Base-by-base conservation (phyloP, 1,284 basidiomycete genomes). In the Pseudozyma flocculosa region DNA sequence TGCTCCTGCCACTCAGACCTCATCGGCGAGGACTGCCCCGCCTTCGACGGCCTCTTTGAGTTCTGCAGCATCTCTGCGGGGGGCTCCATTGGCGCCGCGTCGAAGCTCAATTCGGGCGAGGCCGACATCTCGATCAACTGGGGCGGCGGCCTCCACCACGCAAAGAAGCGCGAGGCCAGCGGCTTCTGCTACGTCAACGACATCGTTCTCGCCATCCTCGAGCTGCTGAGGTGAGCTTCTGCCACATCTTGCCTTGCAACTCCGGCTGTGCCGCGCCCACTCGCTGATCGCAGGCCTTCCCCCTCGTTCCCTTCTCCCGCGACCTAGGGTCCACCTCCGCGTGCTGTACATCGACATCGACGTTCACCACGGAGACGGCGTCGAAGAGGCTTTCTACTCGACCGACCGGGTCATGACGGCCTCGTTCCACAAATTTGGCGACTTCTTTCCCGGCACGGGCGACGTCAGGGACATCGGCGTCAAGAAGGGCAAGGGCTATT, bases 181-280 rank as follows among this genome's bases (percentile, higher is more conserved):
- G 92, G 92, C 7, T 96, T 97, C 81, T 97, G 92, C 83, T 97
- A 96, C 81, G 87, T 95, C 79, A 97, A 98, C 80, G 92, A 94
- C 65, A 81, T 70, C 32, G 67, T 73, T 5, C 60, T 78, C 2
- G 72, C 69, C 22, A 76, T 78, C 36, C 62, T 75, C 34, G 75
- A 78, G 61, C 64, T 78, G 23, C 50, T 78, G 15, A 57, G 61
- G 48, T 58, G 29, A 40, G 54, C 32, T 5, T 29, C 7, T 5
- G n/a, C n/a, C n/a, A n/a, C n/a, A n/a, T n/a, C n/a, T n/a, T n/a
- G n/a, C n/a, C n/a, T n/a, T 29, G 29, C 29, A 13, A 29, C 29
- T 29, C 29, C 29, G 13, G 29, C 7, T 29, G n/a, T n/a, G n/a
- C 29, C 29, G 29, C 5, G 29, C 7, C 7, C 29, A 13, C 5